phyloP scores from a whole-genome alignment of 768 basidiomycete species.

The Gelatoporia subvermispora region DNA sequence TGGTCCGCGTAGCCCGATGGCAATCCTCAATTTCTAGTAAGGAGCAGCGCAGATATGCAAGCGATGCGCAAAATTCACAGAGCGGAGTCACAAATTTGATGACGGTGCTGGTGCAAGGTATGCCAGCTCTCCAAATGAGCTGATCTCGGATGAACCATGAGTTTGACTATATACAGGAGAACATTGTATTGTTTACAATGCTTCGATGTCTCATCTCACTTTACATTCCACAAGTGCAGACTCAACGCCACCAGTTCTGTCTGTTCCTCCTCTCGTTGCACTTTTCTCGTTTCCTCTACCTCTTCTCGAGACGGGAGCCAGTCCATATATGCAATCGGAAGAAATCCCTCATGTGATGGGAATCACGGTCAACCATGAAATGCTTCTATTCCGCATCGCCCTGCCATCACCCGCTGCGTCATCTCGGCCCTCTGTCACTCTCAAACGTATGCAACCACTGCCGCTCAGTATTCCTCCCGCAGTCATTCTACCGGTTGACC shows the following conservation, averaged over 20 bases:
- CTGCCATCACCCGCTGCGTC: slow-evolving; percentile 3
- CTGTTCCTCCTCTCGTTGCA: slow-evolving; percentile 48
- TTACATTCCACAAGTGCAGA: slow-evolving; percentile 45
- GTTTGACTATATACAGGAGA: slow-evolving; percentile 38
- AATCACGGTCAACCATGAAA: slow-evolving; percentile 53
- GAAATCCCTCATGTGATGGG: slow-evolving; percentile 28
- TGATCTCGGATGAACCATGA: too few species aligned
- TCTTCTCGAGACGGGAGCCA: neutral
- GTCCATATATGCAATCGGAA: too few species aligned
- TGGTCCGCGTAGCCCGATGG: slow-evolving; percentile 31
- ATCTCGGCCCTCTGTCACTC: slow-evolving; percentile 30
- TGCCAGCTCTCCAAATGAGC: too few species aligned
- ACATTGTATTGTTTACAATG: slow-evolving; percentile 57
- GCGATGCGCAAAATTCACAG: too few species aligned
- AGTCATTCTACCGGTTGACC: slow-evolving; percentile 72
- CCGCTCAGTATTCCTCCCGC: slow-evolving; percentile 43
- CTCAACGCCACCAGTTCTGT: slow-evolving; percentile 20
- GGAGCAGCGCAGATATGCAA: slow-evolving; percentile 36
- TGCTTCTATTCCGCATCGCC: slow-evolving; percentile 50
- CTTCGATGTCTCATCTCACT: slow-evolving; percentile 42
- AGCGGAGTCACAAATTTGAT: too few species aligned
- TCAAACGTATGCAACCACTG: slow-evolving; percentile 47
- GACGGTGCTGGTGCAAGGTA: too few species aligned
- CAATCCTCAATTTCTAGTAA: slow-evolving; percentile 18
- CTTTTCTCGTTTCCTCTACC: slow-evolving; percentile 63